Conservation (phyloP, 2,329 filamentous ascomycete species). For the Talaromyces sp. region DNA sequence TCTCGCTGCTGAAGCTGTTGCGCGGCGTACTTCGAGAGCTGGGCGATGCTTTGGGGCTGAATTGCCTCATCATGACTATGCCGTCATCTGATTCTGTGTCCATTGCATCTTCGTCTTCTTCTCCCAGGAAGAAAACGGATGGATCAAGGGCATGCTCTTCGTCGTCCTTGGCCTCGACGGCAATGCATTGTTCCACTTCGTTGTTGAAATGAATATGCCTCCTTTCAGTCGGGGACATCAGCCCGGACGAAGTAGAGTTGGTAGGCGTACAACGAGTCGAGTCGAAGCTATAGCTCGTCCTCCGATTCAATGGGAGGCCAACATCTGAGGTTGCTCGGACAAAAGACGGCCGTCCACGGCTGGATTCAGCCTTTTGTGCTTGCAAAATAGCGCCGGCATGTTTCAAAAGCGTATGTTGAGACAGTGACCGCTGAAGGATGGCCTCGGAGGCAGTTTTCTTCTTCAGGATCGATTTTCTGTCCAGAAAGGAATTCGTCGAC, state of each 20-base stretch:
- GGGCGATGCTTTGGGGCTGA: slow-evolving; percentile 44
- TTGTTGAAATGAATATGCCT: slow-evolving; percentile 96
- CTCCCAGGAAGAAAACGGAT: slow-evolving; percentile 20
- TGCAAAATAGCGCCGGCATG: slow-evolving; percentile 83
- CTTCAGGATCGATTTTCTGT: slow-evolving; percentile 87
- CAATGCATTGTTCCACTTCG: slow-evolving; percentile 92
- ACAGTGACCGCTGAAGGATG: slow-evolving; percentile 85
- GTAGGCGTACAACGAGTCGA: slow-evolving; percentile 55
- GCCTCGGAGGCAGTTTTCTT: slow-evolving; percentile 95
- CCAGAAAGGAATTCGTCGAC: slow-evolving; percentile 62
- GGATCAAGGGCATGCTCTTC: slow-evolving; percentile 50
- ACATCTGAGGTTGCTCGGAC: slow-evolving; percentile 66
- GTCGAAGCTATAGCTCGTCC: slow-evolving; percentile 46
- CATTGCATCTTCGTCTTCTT: slow-evolving; percentile 27
- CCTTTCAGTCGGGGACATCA: slow-evolving; percentile 58
- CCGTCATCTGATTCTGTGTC: slow-evolving; percentile 71
- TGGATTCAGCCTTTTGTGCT: slow-evolving; percentile 63
- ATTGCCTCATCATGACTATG: slow-evolving; percentile 74
- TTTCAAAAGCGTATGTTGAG: slow-evolving; percentile 81
- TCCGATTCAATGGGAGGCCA: slow-evolving; percentile 56
- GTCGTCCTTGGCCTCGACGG: slow-evolving; percentile 77
- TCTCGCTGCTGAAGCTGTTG: slow-evolving; percentile 57
- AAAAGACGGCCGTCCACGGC: slow-evolving; percentile 51
- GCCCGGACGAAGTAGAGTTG: slow-evolving; percentile 66
- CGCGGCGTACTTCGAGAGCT: slow-evolving; percentile 49